phyloP scores from a whole-genome alignment of 371 early-diverging fungal species.

The Mortierella polycephala region DNA sequence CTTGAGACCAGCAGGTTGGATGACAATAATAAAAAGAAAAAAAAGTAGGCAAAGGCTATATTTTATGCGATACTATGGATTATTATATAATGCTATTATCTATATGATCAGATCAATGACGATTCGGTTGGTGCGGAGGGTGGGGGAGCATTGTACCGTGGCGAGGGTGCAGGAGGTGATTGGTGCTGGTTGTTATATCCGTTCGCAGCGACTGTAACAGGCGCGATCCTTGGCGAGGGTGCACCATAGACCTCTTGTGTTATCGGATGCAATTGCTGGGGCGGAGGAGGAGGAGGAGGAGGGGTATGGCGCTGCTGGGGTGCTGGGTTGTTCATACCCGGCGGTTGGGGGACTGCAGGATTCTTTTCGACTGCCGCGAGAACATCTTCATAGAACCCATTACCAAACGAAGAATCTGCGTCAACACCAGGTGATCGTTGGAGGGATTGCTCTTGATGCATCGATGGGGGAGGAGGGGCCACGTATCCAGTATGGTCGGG shows the following conservation, averaged over 20 bases:
- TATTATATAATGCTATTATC: too few species aligned
- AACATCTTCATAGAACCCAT: slow-evolving; percentile 46
- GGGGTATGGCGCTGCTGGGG: slow-evolving; percentile 14
- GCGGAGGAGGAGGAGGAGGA: slow-evolving; percentile 8
- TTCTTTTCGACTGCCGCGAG: slow-evolving; percentile 38
- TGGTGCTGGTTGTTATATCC: not conserved
- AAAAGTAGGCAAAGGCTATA: too few species aligned
- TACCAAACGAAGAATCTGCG: slow-evolving; percentile 6
- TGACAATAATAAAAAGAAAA: too few species aligned
- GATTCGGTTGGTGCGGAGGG: too few species aligned
- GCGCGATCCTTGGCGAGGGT: slow-evolving; percentile 40
- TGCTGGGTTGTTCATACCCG: slow-evolving; percentile 7
- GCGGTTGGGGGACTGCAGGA: slow-evolving; percentile 1
- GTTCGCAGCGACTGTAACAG: slow-evolving; percentile 8
- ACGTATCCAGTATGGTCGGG: slow-evolving; percentile 4
- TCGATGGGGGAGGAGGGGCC: slow-evolving; percentile 1
- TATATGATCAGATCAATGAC: too few species aligned
- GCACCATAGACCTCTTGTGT: slow-evolving; percentile 40
- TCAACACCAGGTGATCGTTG: slow-evolving; percentile 15
- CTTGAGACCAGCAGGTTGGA: too few species aligned
- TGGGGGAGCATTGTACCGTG: too few species aligned
- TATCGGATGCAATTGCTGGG: slow-evolving; percentile 23
- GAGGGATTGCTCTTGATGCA: not conserved
- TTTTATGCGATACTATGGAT: too few species aligned
- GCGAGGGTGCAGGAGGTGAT: too few species aligned